Conservation (phyloP, 2,329 filamentous ascomycete genomes). For the Pseudogymnoascus sp. region DNA sequence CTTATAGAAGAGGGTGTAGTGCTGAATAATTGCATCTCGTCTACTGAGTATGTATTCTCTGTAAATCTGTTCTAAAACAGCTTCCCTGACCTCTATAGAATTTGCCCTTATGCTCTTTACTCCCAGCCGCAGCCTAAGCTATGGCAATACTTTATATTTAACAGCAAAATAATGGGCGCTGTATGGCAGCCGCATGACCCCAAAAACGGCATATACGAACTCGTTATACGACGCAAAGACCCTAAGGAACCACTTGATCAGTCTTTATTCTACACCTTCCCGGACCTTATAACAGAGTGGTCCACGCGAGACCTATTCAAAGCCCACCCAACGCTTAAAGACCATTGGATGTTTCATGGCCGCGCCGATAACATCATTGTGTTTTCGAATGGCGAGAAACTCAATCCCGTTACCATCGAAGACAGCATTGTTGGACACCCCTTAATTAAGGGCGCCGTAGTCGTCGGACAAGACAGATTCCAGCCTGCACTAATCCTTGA, state of each 20-base stretch:
- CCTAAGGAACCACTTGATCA: slow-evolving; percentile 18
- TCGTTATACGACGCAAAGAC: slow-evolving; percentile 18
- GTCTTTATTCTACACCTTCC: slow-evolving; percentile 29
- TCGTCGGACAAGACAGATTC: slow-evolving; percentile 10
- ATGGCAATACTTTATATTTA: neutral
- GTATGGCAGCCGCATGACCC: neutral
- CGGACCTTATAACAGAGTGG: slow-evolving; percentile 26
- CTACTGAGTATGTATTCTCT: neutral
- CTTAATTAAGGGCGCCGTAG: slow-evolving; percentile 24
- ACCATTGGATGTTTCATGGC: slow-evolving; percentile 32
- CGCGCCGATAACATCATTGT: slow-evolving; percentile 37
- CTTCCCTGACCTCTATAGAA: neutral
- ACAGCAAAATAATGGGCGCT: neutral
- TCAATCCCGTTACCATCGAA: slow-evolving; percentile 36
- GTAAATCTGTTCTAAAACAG: neutral
- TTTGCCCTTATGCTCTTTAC: neutral
- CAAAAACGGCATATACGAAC: slow-evolving; percentile 17
- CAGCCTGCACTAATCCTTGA: slow-evolving; percentile 16
- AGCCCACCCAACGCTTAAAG: slow-evolving; percentile 29
- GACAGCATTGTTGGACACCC: slow-evolving; percentile 29
- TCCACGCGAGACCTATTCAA: slow-evolving; percentile 32
- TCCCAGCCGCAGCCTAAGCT: neutral
- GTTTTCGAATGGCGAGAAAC: slow-evolving; percentile 37
- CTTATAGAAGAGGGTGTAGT: neutral
- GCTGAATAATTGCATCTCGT: neutral